These are phyloP conservation scores for Triticum turgidum DNA, from an alignment of 176 grass and related monocot genomes.

Conservation along the genomic window DNA sequence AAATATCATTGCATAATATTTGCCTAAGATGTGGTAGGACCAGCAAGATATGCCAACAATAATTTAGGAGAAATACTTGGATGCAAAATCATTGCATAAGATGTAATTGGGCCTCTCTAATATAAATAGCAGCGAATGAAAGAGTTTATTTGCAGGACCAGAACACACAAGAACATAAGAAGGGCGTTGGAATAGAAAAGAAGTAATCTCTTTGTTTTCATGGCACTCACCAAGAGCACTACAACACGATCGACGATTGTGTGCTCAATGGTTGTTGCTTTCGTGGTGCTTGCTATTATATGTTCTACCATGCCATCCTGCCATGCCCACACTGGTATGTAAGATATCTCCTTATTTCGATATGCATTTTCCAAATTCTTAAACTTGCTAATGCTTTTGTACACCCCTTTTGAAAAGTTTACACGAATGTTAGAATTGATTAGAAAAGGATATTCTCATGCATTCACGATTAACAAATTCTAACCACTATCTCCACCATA, in stretches of 20 bases:
- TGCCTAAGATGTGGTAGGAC: not conserved
- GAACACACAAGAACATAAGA: not conserved
- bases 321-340: not conserved
- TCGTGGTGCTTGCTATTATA: not conserved
- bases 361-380: no score
- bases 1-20: not conserved
- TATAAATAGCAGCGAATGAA: not conserved
- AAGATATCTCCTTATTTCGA: not conserved
- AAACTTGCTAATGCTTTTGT: no score
- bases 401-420: no score
- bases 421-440: no score
- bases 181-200: not conserved
- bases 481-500: no score
- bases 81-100: no score
- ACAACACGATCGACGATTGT: not conserved
- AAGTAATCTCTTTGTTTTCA: not conserved
- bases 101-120: not conserved
- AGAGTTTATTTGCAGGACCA: not conserved
- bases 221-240: not conserved
- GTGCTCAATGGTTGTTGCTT: not conserved
- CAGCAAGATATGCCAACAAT: not conserved
- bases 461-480: no score
- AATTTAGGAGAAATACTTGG: not conserved
- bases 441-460: no score
- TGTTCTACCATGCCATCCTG: not conserved